Evolutionary conservation across 805 yeast genomes (phyloP).

Genomic region (Saccharomycopsis selenospora): DNA sequence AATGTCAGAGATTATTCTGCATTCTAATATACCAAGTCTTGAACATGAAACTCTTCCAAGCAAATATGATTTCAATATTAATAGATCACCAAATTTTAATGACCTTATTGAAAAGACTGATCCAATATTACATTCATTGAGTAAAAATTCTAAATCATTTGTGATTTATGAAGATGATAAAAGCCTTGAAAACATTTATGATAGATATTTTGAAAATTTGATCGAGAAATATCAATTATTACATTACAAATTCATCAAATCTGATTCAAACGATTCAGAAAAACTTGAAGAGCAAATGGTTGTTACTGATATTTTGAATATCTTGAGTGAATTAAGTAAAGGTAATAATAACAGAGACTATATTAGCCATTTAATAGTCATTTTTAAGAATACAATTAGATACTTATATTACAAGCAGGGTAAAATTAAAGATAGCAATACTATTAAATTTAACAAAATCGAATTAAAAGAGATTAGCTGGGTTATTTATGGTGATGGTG

Average conservation of each 20-base stretch:
- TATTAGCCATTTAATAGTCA: neutral
- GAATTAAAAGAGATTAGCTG: neutral
- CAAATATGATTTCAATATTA: neutral
- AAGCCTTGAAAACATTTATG: neutral
- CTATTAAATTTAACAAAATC: neutral
- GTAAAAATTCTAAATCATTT: neutral
- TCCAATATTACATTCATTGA: conserved; percentile 1
- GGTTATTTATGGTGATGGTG: neutral
- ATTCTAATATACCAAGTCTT: too few species aligned
- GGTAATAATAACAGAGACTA: neutral
- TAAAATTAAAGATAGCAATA: neutral
- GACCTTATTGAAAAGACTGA: neutral
- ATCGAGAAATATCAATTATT: neutral
- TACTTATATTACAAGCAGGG: neutral
- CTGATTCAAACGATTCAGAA: neutral
- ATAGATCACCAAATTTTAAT: neutral
- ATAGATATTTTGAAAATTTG: neutral
- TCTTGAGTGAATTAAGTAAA: neutral
- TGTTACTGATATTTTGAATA: neutral
- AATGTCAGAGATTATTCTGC: conserved; percentile 4
- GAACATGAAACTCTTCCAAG: too few species aligned
- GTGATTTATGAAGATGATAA: neutral
- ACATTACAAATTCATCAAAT: neutral
- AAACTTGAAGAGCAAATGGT: neutral
- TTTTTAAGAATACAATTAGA: neutral